phyloP scores from a whole-genome alignment of 331 rosid genomes.

The Acacia pycnantha region DNA sequence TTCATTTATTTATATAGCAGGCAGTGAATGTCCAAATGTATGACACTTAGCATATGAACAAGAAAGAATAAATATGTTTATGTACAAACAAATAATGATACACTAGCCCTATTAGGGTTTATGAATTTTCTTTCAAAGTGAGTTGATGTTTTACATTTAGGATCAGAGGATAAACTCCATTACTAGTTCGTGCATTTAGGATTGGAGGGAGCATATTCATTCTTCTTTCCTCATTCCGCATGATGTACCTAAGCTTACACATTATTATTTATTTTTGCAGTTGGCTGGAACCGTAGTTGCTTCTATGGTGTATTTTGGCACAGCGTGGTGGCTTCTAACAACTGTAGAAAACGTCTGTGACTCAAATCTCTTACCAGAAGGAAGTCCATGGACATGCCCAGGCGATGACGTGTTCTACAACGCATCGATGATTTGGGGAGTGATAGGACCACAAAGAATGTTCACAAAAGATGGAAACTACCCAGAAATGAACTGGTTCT shows the following conservation, averaged over 20 bases:
- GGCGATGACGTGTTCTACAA: conserved; percentile 74
- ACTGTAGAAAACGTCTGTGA: conserved; percentile 56
- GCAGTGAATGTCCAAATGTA: too few relatives aligned
- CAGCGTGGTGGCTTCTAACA: conserved; percentile 90
- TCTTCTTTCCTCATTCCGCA: background rate
- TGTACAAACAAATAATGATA: too few relatives aligned
- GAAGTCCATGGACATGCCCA: conserved; percentile 94
- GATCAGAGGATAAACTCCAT: background rate
- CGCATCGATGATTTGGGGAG: conserved; percentile 93
- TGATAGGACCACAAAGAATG: conserved; percentile 73
- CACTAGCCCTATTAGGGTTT: too few relatives aligned
- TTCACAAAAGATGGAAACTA: conserved; percentile 54
- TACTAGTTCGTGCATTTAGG: background rate
- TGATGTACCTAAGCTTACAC: background rate
- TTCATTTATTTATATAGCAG: too few relatives aligned
- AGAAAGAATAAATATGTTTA: too few relatives aligned
- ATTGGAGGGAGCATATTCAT: background rate
- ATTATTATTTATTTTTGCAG: conserved; percentile 29
- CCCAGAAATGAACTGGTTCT: conserved; percentile 75
- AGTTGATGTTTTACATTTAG: too few relatives aligned
- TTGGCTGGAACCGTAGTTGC: conserved; percentile 74
- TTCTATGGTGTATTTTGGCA: conserved; percentile 56
- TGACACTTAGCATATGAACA: too few relatives aligned
- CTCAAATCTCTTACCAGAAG: conserved; percentile 37
- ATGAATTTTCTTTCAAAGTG: too few relatives aligned